Evolutionary conservation across 352 stramenopile genomes (phyloP).

Genomic region (Pythium insidiosum): DNA sequence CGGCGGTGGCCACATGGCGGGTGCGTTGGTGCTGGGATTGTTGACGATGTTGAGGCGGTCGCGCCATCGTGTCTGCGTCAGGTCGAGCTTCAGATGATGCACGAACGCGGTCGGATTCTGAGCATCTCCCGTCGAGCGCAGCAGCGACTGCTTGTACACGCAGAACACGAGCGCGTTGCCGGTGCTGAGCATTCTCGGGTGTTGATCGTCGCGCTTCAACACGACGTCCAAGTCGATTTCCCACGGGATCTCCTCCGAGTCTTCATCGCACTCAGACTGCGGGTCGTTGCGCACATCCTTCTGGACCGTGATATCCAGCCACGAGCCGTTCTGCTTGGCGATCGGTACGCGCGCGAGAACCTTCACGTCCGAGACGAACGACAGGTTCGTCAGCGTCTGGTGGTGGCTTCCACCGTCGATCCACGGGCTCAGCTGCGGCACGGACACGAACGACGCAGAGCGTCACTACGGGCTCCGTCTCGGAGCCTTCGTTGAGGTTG

Average conservation of each 20-base stretch:
- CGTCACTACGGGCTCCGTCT: background rate
- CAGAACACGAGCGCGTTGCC: slow-evolving; percentile 4
- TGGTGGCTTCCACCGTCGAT: background rate
- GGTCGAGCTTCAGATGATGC: slow-evolving; percentile 1
- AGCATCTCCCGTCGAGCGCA: background rate
- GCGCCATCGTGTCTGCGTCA: background rate
- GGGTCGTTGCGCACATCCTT: no score
- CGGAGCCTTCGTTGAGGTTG: slow-evolving; percentile 8
- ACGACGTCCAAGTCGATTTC: slow-evolving; percentile 1
- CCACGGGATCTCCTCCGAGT: no score
- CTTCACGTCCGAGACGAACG: background rate
- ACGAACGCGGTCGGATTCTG: background rate
- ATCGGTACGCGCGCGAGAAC: background rate
- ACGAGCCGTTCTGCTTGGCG: no score
- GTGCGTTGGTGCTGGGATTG: background rate
- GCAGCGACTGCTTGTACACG: background rate
- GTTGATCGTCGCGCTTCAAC: slow-evolving; percentile 1
- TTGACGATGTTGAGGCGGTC: no score
- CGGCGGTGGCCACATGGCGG: background rate
- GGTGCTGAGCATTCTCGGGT: background rate
- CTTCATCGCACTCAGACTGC: no score
- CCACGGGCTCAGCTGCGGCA: background rate
- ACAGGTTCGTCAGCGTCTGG: background rate
- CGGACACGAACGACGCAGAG: slow-evolving; percentile 4
- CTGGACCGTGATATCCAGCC: background rate